Evolutionary conservation across 176 grass and related monocot species (phyloP).

Genomic region (Chrysopogon serrulatus): DNA sequence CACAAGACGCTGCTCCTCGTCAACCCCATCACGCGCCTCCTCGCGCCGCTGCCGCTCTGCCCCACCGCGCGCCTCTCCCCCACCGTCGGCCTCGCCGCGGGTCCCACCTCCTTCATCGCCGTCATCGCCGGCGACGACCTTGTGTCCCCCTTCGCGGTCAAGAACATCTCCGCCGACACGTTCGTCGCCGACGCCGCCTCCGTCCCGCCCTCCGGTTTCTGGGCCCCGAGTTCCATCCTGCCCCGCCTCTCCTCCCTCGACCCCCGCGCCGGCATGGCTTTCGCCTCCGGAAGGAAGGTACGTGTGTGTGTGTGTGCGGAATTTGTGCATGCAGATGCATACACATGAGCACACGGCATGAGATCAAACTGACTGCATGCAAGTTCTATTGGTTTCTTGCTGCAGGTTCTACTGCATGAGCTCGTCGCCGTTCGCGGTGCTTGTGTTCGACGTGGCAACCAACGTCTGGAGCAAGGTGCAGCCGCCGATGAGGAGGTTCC

Average conservation of each 20-base stretch:
- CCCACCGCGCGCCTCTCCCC: slow-evolving; percentile 74
- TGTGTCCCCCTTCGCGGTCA: slow-evolving; percentile 92
- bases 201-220: slow-evolving; percentile 54
- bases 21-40: slow-evolving; percentile 79
- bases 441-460: slow-evolving; percentile 55
- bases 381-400: neutral
- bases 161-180: slow-evolving; percentile 87
- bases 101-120: slow-evolving; percentile 66
- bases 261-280: slow-evolving; percentile 67
- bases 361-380: neutral
- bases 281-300: slow-evolving; percentile 47
- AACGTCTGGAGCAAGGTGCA: slow-evolving; percentile 88
- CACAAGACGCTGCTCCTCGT: slow-evolving; percentile 75
- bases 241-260: slow-evolving; percentile 80
- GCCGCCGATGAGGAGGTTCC: slow-evolving; percentile 87
- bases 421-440: slow-evolving; percentile 72
- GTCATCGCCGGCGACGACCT: slow-evolving; percentile 79
- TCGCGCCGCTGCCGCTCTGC: slow-evolving; percentile 54
- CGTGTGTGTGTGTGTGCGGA: neutral
- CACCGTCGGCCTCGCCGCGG: slow-evolving; percentile 65
- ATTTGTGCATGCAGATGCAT: neutral
- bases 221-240: slow-evolving; percentile 60
- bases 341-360: neutral
- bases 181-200: slow-evolving; percentile 77
- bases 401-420: slow-evolving; percentile 95